phyloP scores from a whole-genome alignment of 1,284 basidiomycete genomes.

The Apiotrichum mycotoxinovorans region DNA sequence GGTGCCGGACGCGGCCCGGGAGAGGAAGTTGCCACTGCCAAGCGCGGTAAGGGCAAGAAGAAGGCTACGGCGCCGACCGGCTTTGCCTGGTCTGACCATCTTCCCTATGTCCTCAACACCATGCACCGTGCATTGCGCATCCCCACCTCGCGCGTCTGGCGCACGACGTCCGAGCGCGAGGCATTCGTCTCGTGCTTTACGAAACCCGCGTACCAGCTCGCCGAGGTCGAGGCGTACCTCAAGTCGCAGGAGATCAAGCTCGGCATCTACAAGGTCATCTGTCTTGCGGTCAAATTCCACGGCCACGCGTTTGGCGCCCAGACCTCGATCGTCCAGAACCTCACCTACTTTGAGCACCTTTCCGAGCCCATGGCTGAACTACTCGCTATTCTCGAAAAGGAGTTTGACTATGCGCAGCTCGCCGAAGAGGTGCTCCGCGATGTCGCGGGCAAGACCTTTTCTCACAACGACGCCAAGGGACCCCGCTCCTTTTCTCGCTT shows the following conservation, averaged over 20 bases:
- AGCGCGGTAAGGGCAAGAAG: conserved; percentile 56
- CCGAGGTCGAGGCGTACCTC: conserved; percentile 84
- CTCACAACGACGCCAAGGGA: conserved; percentile 69
- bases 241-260: conserved; percentile 68
- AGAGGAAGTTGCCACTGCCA: conserved; percentile 16
- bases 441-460: conserved; percentile 40
- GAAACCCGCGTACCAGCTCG: conserved; percentile 77
- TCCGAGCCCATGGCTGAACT: conserved; percentile 92
- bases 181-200: conserved; percentile 80
- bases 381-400: conserved; percentile 70
- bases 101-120: conserved; percentile 63
- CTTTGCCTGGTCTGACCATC: conserved; percentile 77
- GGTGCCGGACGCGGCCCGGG: conserved; percentile 54
- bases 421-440: conserved; percentile 79
- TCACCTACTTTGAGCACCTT: conserved; percentile 93
- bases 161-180: conserved; percentile 75
- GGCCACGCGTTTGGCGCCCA: conserved; percentile 79
- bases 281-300: conserved; percentile 86
- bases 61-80: conserved; percentile 18
- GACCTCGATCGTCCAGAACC: conserved; percentile 82
- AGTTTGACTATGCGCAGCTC: conserved; percentile 85
- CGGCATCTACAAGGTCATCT: conserved; percentile 82
- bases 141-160: conserved; percentile 79
- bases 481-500: conserved; percentile 83
- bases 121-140: conserved; percentile 71